Base-by-base conservation (phyloP, 2,329 filamentous ascomycete species). In the Tolypocladium tundrense region DNA sequence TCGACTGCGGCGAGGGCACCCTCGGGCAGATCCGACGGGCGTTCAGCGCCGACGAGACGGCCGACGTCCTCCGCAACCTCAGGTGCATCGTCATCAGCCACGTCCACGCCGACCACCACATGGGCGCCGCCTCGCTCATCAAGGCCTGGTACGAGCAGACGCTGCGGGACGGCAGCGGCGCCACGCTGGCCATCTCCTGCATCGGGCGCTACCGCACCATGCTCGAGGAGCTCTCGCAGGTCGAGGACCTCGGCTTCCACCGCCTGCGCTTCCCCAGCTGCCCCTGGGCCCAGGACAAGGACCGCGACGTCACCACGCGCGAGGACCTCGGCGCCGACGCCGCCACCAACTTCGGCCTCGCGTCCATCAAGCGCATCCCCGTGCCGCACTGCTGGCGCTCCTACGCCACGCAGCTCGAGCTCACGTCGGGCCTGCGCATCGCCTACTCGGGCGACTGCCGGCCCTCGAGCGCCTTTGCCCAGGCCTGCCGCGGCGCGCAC, bases 361-460 rank as follows among this genome's bases (percentile, higher is more conserved):
- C 73, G 1, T 79, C 82, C 57, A 82, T 96, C 58, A 81, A 87
- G 60, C 84, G 86, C 50, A 82, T 86, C 52, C 71, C 69, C 33
- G 93, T 97, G 1, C 71, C 79, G 6, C 94, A 99, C 74, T 99
- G 94, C 75, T 80, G 83, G 64, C 86, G 86, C 35, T 85, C 94
- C 1, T 83, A 88, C 68, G 94, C 88, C 0, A 84, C 88, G 2
- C 86, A 87, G 24, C 76, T 97, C 27, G 89, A 88, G 11, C 93
- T 93, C 72, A 83, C 88, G 0, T 84, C 84, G 1, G 88, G 85
- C 21, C 88, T 99, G 70, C 94, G 93, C 69, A 80, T 96, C 58
- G 90, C 91, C 52, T 99, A 96, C 75, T 96, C 90, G 5, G 94
- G 94, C 58, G 94, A 99, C 75, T 97, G 93, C 70, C 83, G 94